Conservation (phyloP, 768 basidiomycete genomes). For the Amanita brunnescens region DNA sequence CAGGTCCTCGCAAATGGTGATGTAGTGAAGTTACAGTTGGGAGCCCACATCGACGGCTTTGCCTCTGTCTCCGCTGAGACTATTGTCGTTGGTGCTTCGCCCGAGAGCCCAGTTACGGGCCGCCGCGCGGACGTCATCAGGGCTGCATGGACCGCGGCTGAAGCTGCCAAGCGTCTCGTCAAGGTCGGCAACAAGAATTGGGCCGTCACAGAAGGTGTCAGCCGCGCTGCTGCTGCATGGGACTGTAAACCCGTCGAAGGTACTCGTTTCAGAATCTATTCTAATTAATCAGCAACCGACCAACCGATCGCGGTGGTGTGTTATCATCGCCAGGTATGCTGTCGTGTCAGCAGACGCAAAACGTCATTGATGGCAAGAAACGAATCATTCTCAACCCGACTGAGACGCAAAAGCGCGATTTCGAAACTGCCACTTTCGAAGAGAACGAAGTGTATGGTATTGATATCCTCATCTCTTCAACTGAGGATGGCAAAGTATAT, state of each 20-base stretch:
- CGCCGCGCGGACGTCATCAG: conserved; percentile 85
- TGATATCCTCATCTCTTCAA: conserved; percentile 82
- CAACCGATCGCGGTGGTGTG: conserved; percentile 3
- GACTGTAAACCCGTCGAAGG: conserved; percentile 94
- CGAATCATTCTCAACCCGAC: conserved; percentile 87
- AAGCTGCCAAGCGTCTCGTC: conserved; percentile 83
- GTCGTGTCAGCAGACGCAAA: conserved; percentile 90
- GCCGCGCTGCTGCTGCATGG: conserved; percentile 60
- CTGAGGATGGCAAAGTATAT: conserved; percentile 83
- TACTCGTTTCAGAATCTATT: conserved; percentile 20
- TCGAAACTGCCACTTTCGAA: conserved; percentile 77
- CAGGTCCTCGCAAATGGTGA: conserved; percentile 75
- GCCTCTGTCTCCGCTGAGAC: conserved; percentile 93
- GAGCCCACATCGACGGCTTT: conserved; percentile 97
- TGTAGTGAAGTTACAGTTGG: conserved; percentile 92
- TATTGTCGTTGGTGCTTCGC: conserved; percentile 75
- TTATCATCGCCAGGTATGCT: conserved; percentile 81
- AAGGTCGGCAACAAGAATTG: conserved; percentile 95
- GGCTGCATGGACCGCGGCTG: conserved; percentile 90
- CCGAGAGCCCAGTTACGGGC: conserved; percentile 70
- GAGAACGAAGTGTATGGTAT: conserved; percentile 95
- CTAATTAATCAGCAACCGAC: conserved; percentile 3
- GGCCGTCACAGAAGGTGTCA: conserved; percentile 83
- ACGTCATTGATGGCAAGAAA: conserved; percentile 95
- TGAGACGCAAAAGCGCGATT: conserved; percentile 76